phyloP scores from a whole-genome alignment of 2,329 filamentous ascomycete genomes.

The Didymella segeticola region DNA sequence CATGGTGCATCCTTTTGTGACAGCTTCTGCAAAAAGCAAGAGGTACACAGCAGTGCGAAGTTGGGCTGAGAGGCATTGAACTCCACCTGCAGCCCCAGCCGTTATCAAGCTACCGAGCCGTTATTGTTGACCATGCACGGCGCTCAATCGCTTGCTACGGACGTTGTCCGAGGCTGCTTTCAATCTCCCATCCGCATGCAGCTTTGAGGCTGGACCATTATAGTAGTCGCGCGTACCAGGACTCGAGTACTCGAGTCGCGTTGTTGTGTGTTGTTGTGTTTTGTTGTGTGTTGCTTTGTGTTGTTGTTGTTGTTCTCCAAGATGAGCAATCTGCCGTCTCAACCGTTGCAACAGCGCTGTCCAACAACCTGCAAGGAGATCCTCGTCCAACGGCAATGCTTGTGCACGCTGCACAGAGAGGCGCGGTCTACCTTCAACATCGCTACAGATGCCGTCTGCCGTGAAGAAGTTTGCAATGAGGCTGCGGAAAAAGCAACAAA shows the following conservation, averaged over 20 bases:
- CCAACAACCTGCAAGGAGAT: slow-evolving; percentile 23
- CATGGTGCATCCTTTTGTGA: slow-evolving; percentile 2
- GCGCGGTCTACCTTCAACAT: slow-evolving; percentile 8
- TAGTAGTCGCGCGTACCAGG: slow-evolving; percentile 12
- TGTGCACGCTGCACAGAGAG: slow-evolving; percentile 16
- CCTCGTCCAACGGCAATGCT: slow-evolving; percentile 16
- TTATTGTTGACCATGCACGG: slow-evolving; percentile 6
- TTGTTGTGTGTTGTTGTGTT: slow-evolving; percentile 12
- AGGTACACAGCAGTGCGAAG: not conserved
- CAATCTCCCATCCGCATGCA: slow-evolving; percentile 11
- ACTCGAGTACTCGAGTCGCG: slow-evolving; percentile 7
- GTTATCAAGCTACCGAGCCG: not conserved
- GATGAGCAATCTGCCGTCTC: slow-evolving; percentile 3
- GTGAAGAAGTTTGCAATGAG: slow-evolving; percentile 14
- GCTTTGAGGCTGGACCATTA: slow-evolving; percentile 4
- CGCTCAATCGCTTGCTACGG: slow-evolving; percentile 9
- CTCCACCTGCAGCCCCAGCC: not conserved
- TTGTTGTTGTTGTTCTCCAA: not conserved
- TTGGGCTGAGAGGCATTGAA: not conserved
- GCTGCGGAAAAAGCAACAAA: slow-evolving; percentile 14
- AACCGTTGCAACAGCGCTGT: slow-evolving; percentile 8
- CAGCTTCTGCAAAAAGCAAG: not conserved
- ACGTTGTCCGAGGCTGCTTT: slow-evolving; percentile 4
- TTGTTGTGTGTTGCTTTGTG: slow-evolving; percentile 2
- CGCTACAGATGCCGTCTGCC: slow-evolving; percentile 12